Evolutionary conservation across 1,284 basidiomycete genomes (phyloP), one percentile per base, ranked within the genome.

Genomic region (Retiboletus fuscus): DNA sequence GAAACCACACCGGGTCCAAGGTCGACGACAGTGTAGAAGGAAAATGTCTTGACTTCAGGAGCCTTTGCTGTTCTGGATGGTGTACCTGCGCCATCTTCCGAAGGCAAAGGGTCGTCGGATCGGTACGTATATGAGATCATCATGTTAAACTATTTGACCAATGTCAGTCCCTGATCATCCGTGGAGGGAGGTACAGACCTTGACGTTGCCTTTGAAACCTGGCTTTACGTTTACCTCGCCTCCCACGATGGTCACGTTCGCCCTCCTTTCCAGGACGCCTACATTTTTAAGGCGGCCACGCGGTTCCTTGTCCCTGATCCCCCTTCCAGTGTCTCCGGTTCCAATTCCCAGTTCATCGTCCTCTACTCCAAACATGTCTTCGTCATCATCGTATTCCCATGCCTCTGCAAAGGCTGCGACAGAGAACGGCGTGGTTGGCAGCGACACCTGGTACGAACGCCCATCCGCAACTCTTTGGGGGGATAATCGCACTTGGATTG

Each of bases 301-400:
- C 77, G 85, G 73, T 75, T 87, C 82, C 84, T 87, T 82, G 74
- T 85, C 78, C 62, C 77, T 83, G 73, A 68, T 77, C 53, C 76
- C 82, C 69, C 77, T 83, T 69, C 78, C 76, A 67, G 76, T 65
- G 74, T 76, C 82, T 81, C 77, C 78, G 69, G 80, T 84, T 58
- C 83, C 84, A 71, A 84, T 85, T 57, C 84, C 85, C 73, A 84
- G 85, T 61, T 91, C 89, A 46, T 93, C 93, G 41, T 93, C 93
- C 57, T 94, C 93, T 12, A 91, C 84, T 44, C 86, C 89, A 75
- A 93, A 92, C 88, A 94, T 93, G 53, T 94, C 93, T 73, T 95
- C 95, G 63, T 96, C 95, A 67, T 96, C 95, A 63, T 97, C 96
- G 74, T 96, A 97, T 81, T 97, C 96, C 96, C 95, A 97, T 53